A percentile compares a stretch with the other conserved stretches of the same genome.
Conservation (phyloP, 73 alveolate species). For the Paramecium tetraurelia region DNA sequence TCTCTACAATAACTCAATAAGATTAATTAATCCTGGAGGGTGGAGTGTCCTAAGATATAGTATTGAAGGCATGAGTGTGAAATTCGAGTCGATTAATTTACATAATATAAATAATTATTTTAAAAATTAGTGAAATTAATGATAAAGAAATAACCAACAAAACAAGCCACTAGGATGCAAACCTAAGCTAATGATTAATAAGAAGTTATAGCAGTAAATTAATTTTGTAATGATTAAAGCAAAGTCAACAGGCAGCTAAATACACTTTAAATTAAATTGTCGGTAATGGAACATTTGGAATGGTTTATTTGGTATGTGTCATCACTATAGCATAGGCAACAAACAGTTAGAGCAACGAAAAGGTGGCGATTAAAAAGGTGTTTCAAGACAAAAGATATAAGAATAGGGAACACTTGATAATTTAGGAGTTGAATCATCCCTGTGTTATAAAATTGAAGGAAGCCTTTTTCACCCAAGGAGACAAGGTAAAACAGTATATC, state of each 20-base stretch:
- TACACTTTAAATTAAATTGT: conserved; percentile 45
- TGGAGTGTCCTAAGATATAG: neutral
- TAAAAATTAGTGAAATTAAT: neutral
- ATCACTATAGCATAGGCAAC: conserved; percentile 62
- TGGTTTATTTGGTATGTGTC: conserved; percentile 52
- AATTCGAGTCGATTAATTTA: neutral
- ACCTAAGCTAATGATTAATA: conserved; percentile 7
- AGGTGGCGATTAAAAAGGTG: conserved; percentile 87
- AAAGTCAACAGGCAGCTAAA: neutral
- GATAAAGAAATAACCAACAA: conserved; percentile 25
- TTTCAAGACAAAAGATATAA: conserved; percentile 86
- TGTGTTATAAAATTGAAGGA: conserved; percentile 74
- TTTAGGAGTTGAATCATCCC: conserved; percentile 83
- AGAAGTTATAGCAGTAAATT: neutral
- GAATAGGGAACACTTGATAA: conserved; percentile 84
- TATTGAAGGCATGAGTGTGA: neutral
- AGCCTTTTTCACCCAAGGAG: conserved; percentile 76
- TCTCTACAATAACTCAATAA: too few relatives aligned
- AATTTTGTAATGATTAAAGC: neutral
- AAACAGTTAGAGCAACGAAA: conserved; percentile 74
- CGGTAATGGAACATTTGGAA: conserved; percentile 64
- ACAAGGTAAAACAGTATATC: conserved; percentile 33
- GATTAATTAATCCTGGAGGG: too few relatives aligned
- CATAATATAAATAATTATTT: neutral
- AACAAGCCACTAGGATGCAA: conserved; percentile 17